Evolutionary conservation across 768 basidiomycete genomes (phyloP).

Genomic region (Boletus huronensis): DNA sequence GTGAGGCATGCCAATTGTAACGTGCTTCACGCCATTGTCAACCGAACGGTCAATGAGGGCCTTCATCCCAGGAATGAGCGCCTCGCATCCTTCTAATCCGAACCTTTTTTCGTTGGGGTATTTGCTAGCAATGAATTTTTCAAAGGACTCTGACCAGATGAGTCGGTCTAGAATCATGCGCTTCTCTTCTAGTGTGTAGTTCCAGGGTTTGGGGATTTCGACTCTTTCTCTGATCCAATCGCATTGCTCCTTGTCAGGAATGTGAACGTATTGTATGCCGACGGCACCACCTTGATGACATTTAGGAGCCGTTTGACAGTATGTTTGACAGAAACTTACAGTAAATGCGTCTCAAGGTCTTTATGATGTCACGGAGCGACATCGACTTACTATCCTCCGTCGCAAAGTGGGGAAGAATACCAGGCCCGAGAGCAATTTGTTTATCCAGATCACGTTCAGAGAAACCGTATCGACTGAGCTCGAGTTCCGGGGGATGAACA

Average conservation of each 20-base stretch:
- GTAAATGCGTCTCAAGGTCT: constrained; percentile 87
- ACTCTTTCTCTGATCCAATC: constrained; percentile 98
- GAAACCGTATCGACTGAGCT: constrained; percentile 93
- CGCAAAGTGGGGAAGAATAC: constrained; percentile 94
- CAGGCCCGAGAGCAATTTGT: constrained; percentile 91
- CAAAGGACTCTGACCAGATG: constrained; percentile 99
- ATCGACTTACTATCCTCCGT: constrained; percentile 83
- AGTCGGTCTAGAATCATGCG: constrained; percentile 98
- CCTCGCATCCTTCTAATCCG: constrained; percentile 97
- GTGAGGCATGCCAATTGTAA: constrained; percentile 99
- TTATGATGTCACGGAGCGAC: constrained; percentile 89
- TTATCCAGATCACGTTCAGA: constrained; percentile 92
- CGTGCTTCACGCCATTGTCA: constrained; percentile 90
- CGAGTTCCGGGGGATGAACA: constrained; percentile 81
- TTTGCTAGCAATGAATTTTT: constrained; percentile 97
- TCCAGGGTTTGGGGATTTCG: constrained; percentile 95
- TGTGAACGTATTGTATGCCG: constrained; percentile 91
- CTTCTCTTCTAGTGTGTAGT: constrained; percentile 97
- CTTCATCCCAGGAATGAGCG: constrained; percentile 99
- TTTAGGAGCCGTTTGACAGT: neutral
- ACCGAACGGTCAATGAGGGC: constrained; percentile 98
- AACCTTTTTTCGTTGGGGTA: constrained; percentile 99
- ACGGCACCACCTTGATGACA: constrained; percentile 66
- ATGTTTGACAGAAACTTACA: constrained; percentile 54
- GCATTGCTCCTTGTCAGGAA: constrained; percentile 97